Evolutionary conservation across 2,329 filamentous ascomycete species (phyloP), one percentile per base, ranked within the genome.

Genomic region (Phyllosticta paracitricarpa): DNA sequence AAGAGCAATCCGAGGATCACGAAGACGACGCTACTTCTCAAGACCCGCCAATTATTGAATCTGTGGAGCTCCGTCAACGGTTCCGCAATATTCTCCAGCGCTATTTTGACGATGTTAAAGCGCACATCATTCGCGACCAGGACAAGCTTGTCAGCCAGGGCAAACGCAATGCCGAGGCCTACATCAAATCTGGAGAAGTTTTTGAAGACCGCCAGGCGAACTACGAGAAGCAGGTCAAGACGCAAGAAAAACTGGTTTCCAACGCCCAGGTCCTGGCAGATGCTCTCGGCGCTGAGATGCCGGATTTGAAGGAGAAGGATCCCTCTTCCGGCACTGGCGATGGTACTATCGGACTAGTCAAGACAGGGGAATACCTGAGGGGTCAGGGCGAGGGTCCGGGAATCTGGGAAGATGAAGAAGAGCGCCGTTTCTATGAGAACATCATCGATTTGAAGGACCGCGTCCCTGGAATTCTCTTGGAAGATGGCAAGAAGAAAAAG

Each of bases 351-450:
- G 94, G 94, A 35, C 83, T 97, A 51, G 89, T 97, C 67, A 97
- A 97, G 76, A 89, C 92, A 10, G 90, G 91, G 0, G 93, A 97
- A 67, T 97, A 97, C 69, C 80, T 97, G 51, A 88, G 91, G 48
- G 92, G 91, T 12, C 89, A 95, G 72, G 88, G 87, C 24, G 93
- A 97, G 63, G 92, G 91, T 22, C 84, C 92, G 25, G 94, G 94
- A 0, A 97, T 99, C 64, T 99, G 94, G 94, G 92, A 97, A 76
- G 94, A 99, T 68, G 94, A 99, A 70, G 94, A 99, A 60, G 93
- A 99, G 75, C 86, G 94, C 63, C 89, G 94, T 63, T 99, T 99
- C 73, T 99, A 99, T 76, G 94, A 99, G 78, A 97, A 97, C 65
- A 76, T 99, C 10, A 89, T 96, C 12, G 94, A 99, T 71, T 79